Base-by-base conservation (phyloP, 805 yeast species). In the Teunomyces kruisii region DNA sequence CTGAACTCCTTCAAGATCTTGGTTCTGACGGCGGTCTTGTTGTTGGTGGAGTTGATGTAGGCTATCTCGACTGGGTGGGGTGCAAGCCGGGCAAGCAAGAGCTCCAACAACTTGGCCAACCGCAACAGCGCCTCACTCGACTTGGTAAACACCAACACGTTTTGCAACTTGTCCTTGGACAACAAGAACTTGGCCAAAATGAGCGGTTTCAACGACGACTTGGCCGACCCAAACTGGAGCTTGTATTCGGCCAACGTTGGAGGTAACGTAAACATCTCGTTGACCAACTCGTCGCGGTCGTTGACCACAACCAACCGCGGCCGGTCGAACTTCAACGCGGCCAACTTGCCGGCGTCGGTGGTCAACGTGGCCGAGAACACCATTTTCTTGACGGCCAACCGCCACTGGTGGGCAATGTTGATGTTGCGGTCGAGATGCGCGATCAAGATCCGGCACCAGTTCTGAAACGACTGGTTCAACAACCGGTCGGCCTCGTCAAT, bases 331-430 rank as follows among this genome's bases (percentile, higher is more conserved):
- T 84, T 80, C 47, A 94, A 73, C 38, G 80, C 78, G 7, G 92
- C 77, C 45, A 94, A 69, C 58, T 87, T 88, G 24, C 94, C 96
- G 0, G 97, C 88, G 61, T 91, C 96, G 2, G 97, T 84, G 3
- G 97, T 89, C 43, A 94, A 75, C 0, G 99, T 94, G 6, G 99
- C 99, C 40, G 95, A 84, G 58, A 94, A 89, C 3, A 94, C 76
- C 62, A 92, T 74, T 54, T 91, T 68, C 69, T 84, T 59, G 65
- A 82, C 64, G 40, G 62, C 63, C 31, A 69, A 44, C 9, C 50
- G 49, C 68, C 77, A 78, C 14, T 41, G 46, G 27, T 61, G 52
- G 15, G 70, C 62, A 2, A 68, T 55, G 37, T 58, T 59, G 4
- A 37, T 39, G 6, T 33, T 46, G 29, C 42, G 63, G 29, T 42